Base-by-base conservation (phyloP, 2,329 filamentous ascomycete species). In the Calonectria honghensis region DNA sequence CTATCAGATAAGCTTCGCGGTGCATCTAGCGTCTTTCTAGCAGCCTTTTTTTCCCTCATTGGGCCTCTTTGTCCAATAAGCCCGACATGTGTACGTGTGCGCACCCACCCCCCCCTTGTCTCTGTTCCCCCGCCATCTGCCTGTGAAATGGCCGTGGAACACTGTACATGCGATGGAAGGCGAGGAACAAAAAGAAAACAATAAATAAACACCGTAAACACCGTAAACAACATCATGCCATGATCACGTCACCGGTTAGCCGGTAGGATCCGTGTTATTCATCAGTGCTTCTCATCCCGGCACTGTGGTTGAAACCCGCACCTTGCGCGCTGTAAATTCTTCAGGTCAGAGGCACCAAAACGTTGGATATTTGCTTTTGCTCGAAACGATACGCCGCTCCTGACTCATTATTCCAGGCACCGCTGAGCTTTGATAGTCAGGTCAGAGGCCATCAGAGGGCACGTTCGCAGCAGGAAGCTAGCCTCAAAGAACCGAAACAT, bases 21-120 rank as follows among this genome's bases (percentile, higher is more conserved):
- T 27, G 57, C 57, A 63, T 63, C 57, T 63, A 63, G 57, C 57
- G 57, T 37, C 37, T 63, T 63, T 63, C 57, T 63, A 63, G 57
- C 57, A 63, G 24, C 32, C 24, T 63, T 37, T 57, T 57, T 57
- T 57, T 63, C 57, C 57, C 57, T 63, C 57, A 63, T 63, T 63
- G 35, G 57, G 57, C 35, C 27, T 24, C n/a, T 27, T 27, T 39
- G 35, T 41, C 37, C 11, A 39, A 9, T 18, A 6, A 37, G 35
- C 57, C 57, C 5, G n/a, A 27, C 57, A 41, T 39, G 35, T 63
- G 35, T 48, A 48, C 24, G 37, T 63, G 57, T 57, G 52, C 52
- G 31, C 29, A 57, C 27, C 54, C 18, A 4, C 18, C 39, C 39
- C 41, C 41, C 45, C 57, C 35, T 63, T 39, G 18, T 61, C n/a